Conservation (phyloP, 495 filamentous ascomycete species). For the Saxophila tyrrhenica region DNA sequence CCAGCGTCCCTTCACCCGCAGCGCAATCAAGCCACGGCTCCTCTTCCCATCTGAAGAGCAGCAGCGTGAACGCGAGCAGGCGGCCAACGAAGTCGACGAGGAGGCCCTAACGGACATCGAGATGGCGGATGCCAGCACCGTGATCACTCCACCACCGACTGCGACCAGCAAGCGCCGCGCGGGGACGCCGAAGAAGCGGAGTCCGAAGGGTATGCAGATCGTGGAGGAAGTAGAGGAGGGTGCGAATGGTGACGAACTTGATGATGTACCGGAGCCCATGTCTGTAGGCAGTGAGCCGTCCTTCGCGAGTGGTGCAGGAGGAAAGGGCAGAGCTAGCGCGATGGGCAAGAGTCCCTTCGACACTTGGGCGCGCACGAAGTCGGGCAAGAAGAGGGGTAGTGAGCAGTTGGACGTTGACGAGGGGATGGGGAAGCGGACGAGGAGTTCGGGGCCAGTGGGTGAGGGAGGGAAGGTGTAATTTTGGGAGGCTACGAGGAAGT, state of each 20-base stretch:
- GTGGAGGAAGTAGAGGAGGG: not conserved
- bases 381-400: constrained; percentile 9
- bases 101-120: constrained; percentile 42
- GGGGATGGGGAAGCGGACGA: constrained; percentile 13
- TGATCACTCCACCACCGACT: constrained; percentile 1
- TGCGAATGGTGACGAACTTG: not conserved
- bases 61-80: constrained; percentile 23
- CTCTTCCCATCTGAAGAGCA: constrained; percentile 57
- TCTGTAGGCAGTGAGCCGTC: not conserved
- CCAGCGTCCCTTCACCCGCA: constrained; percentile 51
- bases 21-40: constrained; percentile 69
- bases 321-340: not conserved
- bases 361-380: constrained; percentile 20
- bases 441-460: not conserved
- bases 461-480: not conserved
- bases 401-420: constrained; percentile 4
- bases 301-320: not conserved
- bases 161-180: constrained; percentile 5
- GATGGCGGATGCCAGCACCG: constrained; percentile 1
- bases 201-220: not conserved
- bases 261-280: not conserved
- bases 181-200: not conserved
- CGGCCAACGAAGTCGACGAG: constrained; percentile 29
- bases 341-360: constrained; percentile 17
- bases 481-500: too few species aligned